Percentiles rank a stretch among this genome's conserved stretches.
Conservation (phyloP, 306 rosid species). For the Vigna trinervia region DNA sequence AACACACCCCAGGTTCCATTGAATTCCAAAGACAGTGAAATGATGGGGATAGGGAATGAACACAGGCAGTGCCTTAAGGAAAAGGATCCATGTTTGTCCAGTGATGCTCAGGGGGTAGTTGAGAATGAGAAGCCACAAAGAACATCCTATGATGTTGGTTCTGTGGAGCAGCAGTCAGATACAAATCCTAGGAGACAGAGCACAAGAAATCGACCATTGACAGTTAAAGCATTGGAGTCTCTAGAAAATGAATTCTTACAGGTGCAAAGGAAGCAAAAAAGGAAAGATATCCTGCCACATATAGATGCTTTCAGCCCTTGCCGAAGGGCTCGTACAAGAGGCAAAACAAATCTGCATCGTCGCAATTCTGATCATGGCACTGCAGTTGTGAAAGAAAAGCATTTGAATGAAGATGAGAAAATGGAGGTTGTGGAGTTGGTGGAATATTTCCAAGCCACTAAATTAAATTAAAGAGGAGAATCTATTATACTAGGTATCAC, state of each 20-base stretch:
- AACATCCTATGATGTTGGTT: slow-evolving; percentile 21
- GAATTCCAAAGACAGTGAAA: slow-evolving; percentile 40
- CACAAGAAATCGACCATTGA: slow-evolving; percentile 75
- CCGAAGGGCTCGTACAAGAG: slow-evolving; percentile 59
- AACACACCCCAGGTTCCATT: slow-evolving; percentile 42
- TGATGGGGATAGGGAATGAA: slow-evolving; percentile 34
- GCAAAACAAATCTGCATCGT: slow-evolving; percentile 49
- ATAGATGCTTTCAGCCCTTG: slow-evolving; percentile 51
- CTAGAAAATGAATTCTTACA: slow-evolving; percentile 63
- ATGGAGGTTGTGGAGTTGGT: slow-evolving; percentile 45
- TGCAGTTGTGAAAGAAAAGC: slow-evolving; percentile 51
- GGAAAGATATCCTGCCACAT: slow-evolving; percentile 37
- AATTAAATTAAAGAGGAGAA: slow-evolving; percentile 27
- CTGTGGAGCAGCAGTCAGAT: slow-evolving; percentile 3
- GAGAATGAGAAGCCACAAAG: slow-evolving; percentile 34
- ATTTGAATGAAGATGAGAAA: slow-evolving; percentile 40
- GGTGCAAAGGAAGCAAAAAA: slow-evolving; percentile 50
- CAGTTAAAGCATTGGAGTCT: slow-evolving; percentile 71
- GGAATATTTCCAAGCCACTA: slow-evolving; percentile 42
- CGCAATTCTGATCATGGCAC: slow-evolving; percentile 40
- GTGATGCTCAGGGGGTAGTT: slow-evolving; percentile 46
- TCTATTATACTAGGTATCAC: slow-evolving; percentile 38
- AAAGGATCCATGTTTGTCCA: slow-evolving; percentile 8
- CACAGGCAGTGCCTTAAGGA: slow-evolving; percentile 32
- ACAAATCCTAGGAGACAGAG: slow-evolving; percentile 49